Percentiles rank a stretch among this genome's conserved stretches.
Conservation (phyloP, 345 rosid species). For the Viola odorata region DNA sequence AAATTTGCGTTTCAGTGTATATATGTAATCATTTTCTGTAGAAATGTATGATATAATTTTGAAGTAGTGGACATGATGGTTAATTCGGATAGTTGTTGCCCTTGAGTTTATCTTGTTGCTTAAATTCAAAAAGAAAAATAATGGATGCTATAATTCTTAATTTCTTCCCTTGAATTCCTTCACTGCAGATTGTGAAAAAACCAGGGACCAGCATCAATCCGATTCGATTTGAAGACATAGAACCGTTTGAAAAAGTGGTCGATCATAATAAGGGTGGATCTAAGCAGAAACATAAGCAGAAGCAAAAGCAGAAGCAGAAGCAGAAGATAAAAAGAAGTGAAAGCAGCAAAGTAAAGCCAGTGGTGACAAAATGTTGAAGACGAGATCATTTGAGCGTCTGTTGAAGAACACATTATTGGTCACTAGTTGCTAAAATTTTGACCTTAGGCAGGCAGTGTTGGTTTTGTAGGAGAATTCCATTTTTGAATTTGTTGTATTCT, state of each 20-base stretch:
- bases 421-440: background rate
- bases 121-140: background rate
- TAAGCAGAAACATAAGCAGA: slow-evolving; percentile 35
- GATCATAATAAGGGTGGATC: slow-evolving; percentile 28
- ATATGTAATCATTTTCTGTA: background rate
- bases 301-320: slow-evolving; percentile 39
- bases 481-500: no score
- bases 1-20: background rate
- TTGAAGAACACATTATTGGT: background rate
- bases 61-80: no score
- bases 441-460: no score
- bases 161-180: slow-evolving; percentile 1
- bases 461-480: no score
- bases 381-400: background rate
- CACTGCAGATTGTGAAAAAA: slow-evolving; percentile 67
- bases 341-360: slow-evolving; percentile 7
- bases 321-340: background rate
- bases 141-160: background rate
- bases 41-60: background rate
- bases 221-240: slow-evolving; percentile 59
- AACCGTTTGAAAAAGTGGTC: slow-evolving; percentile 47
- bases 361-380: slow-evolving; percentile 12
- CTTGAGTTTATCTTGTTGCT: background rate
- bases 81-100: no score
- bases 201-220: slow-evolving; percentile 77